phyloP scores from a whole-genome alignment of 495 filamentous ascomycete species.

The Parathielavia appendiculata region DNA sequence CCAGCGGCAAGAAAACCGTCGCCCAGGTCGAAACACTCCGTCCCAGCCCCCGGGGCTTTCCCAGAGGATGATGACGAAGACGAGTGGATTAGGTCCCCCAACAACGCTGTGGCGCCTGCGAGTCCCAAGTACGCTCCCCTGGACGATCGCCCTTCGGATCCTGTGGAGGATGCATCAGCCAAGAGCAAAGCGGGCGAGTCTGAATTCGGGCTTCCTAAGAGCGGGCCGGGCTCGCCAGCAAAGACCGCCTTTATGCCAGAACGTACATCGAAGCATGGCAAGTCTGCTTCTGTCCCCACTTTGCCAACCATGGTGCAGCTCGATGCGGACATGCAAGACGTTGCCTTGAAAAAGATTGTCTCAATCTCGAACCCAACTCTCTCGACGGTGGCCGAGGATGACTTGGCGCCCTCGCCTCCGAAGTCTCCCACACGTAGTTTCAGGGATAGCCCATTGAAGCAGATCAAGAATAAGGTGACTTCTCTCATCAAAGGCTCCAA shows the following conservation, averaged over 20 bases:
- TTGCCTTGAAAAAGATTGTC: constrained; percentile 53
- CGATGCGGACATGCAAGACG: constrained; percentile 32
- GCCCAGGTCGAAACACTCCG: constrained; percentile 29
- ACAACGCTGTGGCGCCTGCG: constrained; percentile 19
- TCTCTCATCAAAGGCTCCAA: constrained; percentile 83
- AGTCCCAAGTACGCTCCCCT: constrained; percentile 45
- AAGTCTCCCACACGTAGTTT: constrained; percentile 65
- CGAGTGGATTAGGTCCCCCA: constrained; percentile 76
- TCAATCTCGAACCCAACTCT: constrained; percentile 59
- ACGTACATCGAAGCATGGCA: constrained; percentile 41
- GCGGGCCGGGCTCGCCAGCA: constrained; percentile 36
- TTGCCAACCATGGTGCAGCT: constrained; percentile 45
- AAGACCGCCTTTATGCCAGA: constrained; percentile 32
- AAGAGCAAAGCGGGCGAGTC: constrained; percentile 38
- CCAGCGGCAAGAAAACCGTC: constrained; percentile 34
- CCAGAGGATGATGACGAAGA: constrained; percentile 63
- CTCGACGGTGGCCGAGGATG: constrained; percentile 36
- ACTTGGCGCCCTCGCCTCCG: constrained; percentile 57
- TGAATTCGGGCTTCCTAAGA: constrained; percentile 42
- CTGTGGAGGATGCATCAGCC: constrained; percentile 52
- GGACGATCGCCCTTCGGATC: constrained; percentile 56
- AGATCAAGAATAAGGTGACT: constrained; percentile 81
- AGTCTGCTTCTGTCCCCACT: constrained; percentile 53
- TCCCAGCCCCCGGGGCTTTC: constrained; percentile 47
- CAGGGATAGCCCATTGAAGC: constrained; percentile 73